Evolutionary conservation across 164 flowering plant genomes (phyloP).

Genomic region (Magnolia officinalis): DNA sequence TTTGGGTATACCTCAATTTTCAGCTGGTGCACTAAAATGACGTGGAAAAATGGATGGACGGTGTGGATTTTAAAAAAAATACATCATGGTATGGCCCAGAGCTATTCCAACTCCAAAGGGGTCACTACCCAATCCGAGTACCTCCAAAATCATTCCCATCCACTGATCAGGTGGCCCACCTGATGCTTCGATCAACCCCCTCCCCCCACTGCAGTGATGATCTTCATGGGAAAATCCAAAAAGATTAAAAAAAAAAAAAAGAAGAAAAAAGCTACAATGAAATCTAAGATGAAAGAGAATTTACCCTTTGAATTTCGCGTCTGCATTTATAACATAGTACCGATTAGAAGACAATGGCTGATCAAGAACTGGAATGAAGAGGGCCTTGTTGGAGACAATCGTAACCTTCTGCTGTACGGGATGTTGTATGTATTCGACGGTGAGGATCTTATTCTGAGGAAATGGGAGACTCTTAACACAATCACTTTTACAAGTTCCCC

Average conservation of each 20-base stretch:
- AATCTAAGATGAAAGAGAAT: neutral
- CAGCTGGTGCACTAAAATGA: no score
- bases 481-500: slow-evolving; percentile 10
- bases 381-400: slow-evolving; percentile 11
- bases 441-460: slow-evolving; percentile 37
- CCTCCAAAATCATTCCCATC: no score
- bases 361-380: slow-evolving; percentile 50
- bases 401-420: neutral
- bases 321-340: slow-evolving; percentile 40
- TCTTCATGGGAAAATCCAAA: no score
- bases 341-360: slow-evolving; percentile 54
- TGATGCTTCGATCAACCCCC: no score
- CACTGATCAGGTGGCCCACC: no score
- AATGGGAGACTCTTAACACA: slow-evolving; percentile 28
- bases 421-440: slow-evolving; percentile 4
- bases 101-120: no score
- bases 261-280: neutral
- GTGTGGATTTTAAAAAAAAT: no score
- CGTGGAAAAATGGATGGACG: no score
- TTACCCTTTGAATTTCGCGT: slow-evolving; percentile 52
- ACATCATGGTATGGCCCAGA: no score
- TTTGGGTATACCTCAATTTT: no score
- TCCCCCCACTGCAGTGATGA: neutral
- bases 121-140: no score
- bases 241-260: no score